Evolutionary conservation across 495 filamentous ascomycete species (phyloP).

Genomic region (Penicillium psychrofluorescens): DNA sequence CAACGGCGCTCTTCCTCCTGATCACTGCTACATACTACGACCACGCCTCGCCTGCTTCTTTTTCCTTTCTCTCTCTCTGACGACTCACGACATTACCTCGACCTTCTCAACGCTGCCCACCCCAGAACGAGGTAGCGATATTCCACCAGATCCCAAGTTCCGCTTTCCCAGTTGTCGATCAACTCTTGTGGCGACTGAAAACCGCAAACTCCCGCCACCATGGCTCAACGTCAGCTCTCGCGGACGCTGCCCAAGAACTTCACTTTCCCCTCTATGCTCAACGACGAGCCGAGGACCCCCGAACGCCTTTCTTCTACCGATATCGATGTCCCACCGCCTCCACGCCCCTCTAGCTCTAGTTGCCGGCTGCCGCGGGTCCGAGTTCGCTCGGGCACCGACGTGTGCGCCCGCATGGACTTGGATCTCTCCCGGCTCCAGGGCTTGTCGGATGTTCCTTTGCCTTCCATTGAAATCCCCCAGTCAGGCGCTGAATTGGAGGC

Average conservation of each 20-base stretch:
- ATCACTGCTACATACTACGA: constrained; percentile 1
- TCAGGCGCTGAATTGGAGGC: constrained; percentile 11
- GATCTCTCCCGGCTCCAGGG: constrained; percentile 23
- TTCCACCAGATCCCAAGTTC: constrained; percentile 1
- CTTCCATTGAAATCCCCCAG: constrained; percentile 52
- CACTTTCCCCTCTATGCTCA: constrained; percentile 49
- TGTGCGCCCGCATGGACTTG: constrained; percentile 28
- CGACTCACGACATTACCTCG: constrained; percentile 24
- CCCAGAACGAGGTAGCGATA: neutral
- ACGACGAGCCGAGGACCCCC: constrained; percentile 51
- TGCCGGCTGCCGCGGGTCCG: constrained; percentile 37
- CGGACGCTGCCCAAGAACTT: constrained; percentile 61
- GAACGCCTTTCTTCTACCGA: constrained; percentile 39
- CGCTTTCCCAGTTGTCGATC: neutral
- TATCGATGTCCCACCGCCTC: constrained; percentile 38
- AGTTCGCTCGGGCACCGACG: constrained; percentile 39
- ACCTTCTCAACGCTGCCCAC: constrained; percentile 11
- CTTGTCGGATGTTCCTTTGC: constrained; percentile 41
- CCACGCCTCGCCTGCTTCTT: constrained; percentile 13
- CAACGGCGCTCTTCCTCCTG: constrained; percentile 1
- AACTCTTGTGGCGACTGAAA: no score
- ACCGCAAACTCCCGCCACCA: constrained; percentile 17
- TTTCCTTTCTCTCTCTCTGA: constrained; percentile 24
- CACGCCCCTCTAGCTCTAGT: constrained; percentile 44
- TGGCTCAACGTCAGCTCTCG: constrained; percentile 47